These are phyloP conservation scores for Triticum turgidum DNA, from an alignment of 176 grass and related monocot species.

Conservation along the genomic window DNA sequence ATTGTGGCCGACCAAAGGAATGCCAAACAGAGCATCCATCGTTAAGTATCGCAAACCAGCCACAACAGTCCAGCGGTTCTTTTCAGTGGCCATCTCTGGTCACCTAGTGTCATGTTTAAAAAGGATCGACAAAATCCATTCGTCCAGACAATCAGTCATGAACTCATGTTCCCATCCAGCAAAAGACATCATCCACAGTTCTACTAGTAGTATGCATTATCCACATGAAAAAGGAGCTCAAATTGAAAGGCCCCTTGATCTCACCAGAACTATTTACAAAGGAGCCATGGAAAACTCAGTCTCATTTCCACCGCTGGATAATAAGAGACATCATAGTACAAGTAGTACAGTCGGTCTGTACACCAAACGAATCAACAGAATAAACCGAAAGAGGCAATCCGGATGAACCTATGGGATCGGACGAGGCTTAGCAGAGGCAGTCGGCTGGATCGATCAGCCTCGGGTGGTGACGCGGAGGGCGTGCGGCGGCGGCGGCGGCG, in stretches of 20 bases:
- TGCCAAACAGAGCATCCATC: no score
- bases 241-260: background rate
- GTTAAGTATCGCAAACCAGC: background rate
- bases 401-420: background rate
- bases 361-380: background rate
- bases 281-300: background rate
- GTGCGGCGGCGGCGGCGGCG: slow-evolving; percentile 55
- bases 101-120: background rate
- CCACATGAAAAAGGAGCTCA: background rate
- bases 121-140: slow-evolving; percentile 3
- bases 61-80: background rate
- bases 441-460: slow-evolving; percentile 5
- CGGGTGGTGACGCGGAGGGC: slow-evolving; percentile 51
- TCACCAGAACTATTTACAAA: slow-evolving; percentile 29
- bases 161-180: background rate
- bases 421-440: background rate
- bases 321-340: background rate
- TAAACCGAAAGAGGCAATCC: background rate
- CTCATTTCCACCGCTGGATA: background rate
- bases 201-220: background rate
- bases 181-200: background rate
- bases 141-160: background rate
- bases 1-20: no score
- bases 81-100: background rate
- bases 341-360: background rate